Evolutionary conservation across 23 red algal species (phyloP).

Genomic region (Gracilaria caudata): DNA sequence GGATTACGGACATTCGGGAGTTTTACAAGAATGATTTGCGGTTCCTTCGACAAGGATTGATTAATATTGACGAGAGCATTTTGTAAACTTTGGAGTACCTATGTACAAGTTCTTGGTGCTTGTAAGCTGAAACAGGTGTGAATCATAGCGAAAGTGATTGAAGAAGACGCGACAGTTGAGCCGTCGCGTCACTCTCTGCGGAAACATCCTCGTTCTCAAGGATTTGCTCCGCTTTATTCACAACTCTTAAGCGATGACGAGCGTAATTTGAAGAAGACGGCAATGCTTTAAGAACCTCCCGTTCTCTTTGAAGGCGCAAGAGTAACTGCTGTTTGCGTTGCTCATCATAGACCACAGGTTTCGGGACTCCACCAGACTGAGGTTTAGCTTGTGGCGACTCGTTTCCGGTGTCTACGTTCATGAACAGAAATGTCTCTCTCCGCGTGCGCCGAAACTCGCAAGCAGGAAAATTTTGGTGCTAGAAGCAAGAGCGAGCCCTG

Average conservation of each 20-base stretch:
- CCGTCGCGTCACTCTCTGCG: neutral
- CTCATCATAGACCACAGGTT: conserved; percentile 18
- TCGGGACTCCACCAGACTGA: neutral
- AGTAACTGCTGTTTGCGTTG: conserved; percentile 7
- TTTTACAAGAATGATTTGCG: conserved; percentile 72
- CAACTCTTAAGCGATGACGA: conserved; percentile 26
- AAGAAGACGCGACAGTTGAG: neutral
- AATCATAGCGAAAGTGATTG: conserved; percentile 5
- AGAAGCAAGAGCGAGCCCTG: no score
- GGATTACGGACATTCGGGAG: conserved; percentile 79
- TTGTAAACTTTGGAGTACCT: neutral
- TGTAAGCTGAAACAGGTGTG: neutral
- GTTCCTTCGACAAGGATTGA: conserved; percentile 70
- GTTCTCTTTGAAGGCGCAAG: conserved; percentile 4
- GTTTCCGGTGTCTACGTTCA: neutral
- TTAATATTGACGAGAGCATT: conserved; percentile 34
- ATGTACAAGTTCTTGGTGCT: neutral
- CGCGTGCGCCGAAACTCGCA: no score
- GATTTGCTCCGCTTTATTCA: conserved; percentile 19
- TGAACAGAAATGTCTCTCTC: neutral
- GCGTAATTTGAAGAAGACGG: conserved; percentile 20
- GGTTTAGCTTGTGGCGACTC: neutral
- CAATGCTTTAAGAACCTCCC: conserved; percentile 3
- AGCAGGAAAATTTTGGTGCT: no score
- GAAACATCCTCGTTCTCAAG: neutral